A percentile compares a stretch with the other conserved stretches of the same genome.
Conservation (phyloP, 2,329 filamentous ascomycete genomes). For the Pseudopyricularia cyperi region DNA sequence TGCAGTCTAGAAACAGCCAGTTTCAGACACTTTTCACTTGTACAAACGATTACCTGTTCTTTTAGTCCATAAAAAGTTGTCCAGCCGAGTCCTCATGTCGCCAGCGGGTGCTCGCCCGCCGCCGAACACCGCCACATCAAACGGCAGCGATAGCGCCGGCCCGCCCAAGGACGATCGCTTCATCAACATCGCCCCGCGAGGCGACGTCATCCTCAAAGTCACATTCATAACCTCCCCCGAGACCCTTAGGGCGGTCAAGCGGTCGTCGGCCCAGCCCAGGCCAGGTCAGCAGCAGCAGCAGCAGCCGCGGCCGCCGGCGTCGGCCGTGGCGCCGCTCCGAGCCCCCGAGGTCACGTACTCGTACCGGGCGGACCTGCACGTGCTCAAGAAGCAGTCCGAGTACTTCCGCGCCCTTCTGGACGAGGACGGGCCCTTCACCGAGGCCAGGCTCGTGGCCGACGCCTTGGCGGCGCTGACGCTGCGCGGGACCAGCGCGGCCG, state of each 20-base stretch:
- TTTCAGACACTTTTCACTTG: too few species aligned
- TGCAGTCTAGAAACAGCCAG: too few species aligned
- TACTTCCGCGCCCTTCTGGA: slow-evolving; percentile 59
- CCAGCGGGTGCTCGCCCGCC: slow-evolving; percentile 1
- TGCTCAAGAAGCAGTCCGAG: slow-evolving; percentile 47
- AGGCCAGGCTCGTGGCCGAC: slow-evolving; percentile 41
- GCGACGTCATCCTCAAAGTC: slow-evolving; percentile 55
- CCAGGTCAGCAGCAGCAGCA: slow-evolving; percentile 3
- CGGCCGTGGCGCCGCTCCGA: not conserved
- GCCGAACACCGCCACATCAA: not conserved
- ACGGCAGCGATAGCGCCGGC: not conserved
- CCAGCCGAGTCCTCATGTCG: not conserved
- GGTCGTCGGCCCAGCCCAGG: slow-evolving; percentile 18
- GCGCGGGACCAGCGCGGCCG: slow-evolving; percentile 29
- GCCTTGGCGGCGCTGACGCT: slow-evolving; percentile 36
- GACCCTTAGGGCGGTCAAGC: slow-evolving; percentile 32
- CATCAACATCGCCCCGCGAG: slow-evolving; percentile 38
- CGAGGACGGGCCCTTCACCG: slow-evolving; percentile 43
- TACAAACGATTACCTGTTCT: not conserved
- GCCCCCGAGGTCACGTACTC: slow-evolving; percentile 26
- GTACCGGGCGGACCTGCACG: slow-evolving; percentile 47
- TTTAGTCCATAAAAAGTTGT: not conserved
- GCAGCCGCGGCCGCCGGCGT: not conserved
- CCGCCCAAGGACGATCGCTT: slow-evolving; percentile 15
- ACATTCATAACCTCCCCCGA: slow-evolving; percentile 47